phyloP scores from a whole-genome alignment of 202 grass and related monocot species.

The Brachypodium distachyon region DNA sequence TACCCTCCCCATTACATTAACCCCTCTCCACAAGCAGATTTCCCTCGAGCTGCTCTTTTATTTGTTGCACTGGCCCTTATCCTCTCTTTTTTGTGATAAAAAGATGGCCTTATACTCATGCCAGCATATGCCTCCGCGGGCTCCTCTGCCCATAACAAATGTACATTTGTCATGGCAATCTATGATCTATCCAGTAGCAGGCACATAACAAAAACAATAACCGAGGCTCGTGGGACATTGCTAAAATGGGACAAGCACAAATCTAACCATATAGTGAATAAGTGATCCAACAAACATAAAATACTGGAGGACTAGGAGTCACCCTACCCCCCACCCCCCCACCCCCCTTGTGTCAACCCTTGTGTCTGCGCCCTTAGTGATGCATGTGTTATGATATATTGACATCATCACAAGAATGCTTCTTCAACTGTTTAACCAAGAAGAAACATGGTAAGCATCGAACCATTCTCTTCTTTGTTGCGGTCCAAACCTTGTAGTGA shows the following conservation, averaged over 20 bases:
- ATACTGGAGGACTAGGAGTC: too few relatives aligned
- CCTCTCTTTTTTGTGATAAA: too few relatives aligned
- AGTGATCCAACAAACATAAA: not conserved
- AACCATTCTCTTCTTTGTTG: not conserved
- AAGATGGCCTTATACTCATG: not conserved
- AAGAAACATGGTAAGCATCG: not conserved
- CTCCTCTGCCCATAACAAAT: not conserved
- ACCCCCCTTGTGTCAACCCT: not conserved
- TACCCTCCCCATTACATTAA: not conserved
- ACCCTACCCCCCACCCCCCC: too few relatives aligned
- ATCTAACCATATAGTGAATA: not conserved
- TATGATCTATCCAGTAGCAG: not conserved
- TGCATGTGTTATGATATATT: not conserved
- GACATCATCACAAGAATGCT: not conserved
- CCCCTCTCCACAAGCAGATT: not conserved
- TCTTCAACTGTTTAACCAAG: not conserved
- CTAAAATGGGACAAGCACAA: not conserved
- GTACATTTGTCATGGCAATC: not conserved
- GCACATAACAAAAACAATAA: not conserved
- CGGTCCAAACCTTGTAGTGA: not conserved
- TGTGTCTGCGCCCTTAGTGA: not conserved
- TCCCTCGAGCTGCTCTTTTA: not conserved
- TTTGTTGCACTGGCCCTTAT: not conserved
- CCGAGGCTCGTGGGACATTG: not conserved
- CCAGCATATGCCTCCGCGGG: not conserved